Evolutionary conservation across 169 alveolate species (phyloP).

Genomic region (Toxoplasma gondii): DNA sequence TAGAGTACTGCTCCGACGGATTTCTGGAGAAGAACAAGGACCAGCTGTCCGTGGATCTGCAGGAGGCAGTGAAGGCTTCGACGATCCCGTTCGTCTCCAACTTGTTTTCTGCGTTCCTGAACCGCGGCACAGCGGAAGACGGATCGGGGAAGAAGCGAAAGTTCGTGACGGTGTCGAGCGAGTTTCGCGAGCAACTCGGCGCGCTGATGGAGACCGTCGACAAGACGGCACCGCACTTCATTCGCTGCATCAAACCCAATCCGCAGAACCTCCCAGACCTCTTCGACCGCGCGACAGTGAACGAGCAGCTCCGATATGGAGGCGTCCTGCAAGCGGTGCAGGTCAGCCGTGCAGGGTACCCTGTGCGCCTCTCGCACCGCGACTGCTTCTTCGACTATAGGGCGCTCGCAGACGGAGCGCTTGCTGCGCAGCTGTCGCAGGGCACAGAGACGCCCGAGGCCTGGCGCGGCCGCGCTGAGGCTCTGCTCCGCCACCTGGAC

Average conservation of each 20-base stretch:
- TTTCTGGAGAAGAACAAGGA: conserved; percentile 97
- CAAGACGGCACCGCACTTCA: conserved; percentile 89
- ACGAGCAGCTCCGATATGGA: conserved; percentile 77
- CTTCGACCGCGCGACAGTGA: conserved; percentile 83
- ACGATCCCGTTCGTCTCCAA: background rate
- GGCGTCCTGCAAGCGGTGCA: conserved; percentile 92
- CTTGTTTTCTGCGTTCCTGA: conserved; percentile 22
- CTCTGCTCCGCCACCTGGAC: conserved; percentile 11
- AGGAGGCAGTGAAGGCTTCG: conserved; percentile 57
- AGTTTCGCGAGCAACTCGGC: conserved; percentile 91
- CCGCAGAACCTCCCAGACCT: conserved; percentile 79
- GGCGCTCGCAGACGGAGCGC: conserved; percentile 72
- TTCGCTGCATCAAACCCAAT: conserved; percentile 95
- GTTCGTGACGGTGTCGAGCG: conserved; percentile 84
- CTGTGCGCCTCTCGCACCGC: conserved; percentile 90
- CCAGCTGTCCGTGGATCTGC: conserved; percentile 82
- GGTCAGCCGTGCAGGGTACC: conserved; percentile 95
- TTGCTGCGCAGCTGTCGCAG: background rate
- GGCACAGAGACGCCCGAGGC: background rate
- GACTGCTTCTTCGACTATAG: conserved; percentile 86
- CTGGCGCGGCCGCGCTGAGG: conserved; percentile 13
- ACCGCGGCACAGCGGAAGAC: conserved; percentile 49
- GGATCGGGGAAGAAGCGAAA: background rate
- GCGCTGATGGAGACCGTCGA: conserved; percentile 86
- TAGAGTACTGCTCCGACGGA: conserved; percentile 91